phyloP scores from a whole-genome alignment of 176 grass and related monocot species.

The Zoysia pacifica region DNA sequence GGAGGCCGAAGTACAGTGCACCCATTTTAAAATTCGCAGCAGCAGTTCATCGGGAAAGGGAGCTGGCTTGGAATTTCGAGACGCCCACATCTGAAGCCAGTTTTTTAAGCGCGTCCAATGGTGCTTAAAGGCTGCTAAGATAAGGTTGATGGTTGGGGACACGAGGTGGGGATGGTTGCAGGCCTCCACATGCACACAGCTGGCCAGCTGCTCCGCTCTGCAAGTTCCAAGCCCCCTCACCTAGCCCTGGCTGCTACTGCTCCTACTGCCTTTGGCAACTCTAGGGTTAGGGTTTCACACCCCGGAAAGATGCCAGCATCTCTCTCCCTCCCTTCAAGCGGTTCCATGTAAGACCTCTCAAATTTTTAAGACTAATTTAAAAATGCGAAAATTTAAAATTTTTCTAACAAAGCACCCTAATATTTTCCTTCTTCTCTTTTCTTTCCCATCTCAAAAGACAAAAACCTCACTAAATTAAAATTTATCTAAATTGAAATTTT shows the following conservation, averaged over 20 bases:
- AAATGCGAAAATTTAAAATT: no score
- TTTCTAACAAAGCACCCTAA: no score
- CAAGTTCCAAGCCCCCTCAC: constrained; percentile 34
- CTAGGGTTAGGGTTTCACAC: constrained; percentile 70
- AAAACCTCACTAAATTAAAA: no score
- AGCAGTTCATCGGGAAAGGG: constrained; percentile 47
- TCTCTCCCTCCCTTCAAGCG: background rate
- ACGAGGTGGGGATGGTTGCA: constrained; percentile 40
- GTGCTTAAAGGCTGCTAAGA: constrained; percentile 40
- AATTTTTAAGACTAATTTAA: no score
- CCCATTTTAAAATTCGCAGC: constrained; percentile 14
- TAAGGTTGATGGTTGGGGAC: constrained; percentile 48
- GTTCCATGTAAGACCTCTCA: background rate
- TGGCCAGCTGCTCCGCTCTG: background rate
- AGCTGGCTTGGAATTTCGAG: constrained; percentile 52
- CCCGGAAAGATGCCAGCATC: constrained; percentile 20
- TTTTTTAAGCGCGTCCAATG: constrained; percentile 53
- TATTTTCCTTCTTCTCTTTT: no score
- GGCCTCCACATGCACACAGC: constrained; percentile 51
- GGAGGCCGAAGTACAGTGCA: constrained; percentile 41
- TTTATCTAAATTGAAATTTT: no score
- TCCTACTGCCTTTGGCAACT: constrained; percentile 34
- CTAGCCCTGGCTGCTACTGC: constrained; percentile 19
- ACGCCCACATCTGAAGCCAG: constrained; percentile 48
- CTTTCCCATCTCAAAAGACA: no score